phyloP scores from a whole-genome alignment of 139 green algal species.

The Limnomonas spitsbergensis region DNA sequence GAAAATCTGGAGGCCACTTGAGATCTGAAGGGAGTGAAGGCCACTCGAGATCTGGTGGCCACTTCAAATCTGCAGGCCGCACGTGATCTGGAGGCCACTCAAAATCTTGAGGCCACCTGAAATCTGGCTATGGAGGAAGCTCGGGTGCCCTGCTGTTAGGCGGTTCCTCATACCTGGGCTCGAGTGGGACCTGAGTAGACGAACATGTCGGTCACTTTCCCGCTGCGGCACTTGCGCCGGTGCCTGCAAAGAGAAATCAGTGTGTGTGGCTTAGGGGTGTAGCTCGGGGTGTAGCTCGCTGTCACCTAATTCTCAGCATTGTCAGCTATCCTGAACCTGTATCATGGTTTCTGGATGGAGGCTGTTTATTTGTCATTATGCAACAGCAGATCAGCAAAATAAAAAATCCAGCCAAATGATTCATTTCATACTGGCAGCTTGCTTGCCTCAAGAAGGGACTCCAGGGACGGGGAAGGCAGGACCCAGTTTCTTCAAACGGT shows the following conservation, averaged over 20 bases:
- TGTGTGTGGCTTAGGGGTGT: background rate
- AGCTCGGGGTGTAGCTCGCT: background rate
- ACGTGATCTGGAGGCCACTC: background rate
- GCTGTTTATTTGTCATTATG: background rate
- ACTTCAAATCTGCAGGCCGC: background rate
- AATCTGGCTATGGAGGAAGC: background rate
- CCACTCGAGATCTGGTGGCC: background rate
- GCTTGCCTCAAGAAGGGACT: too few species aligned
- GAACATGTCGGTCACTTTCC: constrained; percentile 3
- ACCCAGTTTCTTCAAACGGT: too few species aligned
- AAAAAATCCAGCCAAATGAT: too few species aligned
- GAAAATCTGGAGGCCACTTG: background rate
- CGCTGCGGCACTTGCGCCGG: background rate
- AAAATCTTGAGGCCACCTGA: background rate
- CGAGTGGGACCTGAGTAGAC: constrained; percentile 6
- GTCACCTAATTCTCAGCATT: background rate
- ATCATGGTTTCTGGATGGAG: background rate
- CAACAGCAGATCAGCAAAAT: too few species aligned
- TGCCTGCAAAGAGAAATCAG: background rate
- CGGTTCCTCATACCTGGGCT: background rate
- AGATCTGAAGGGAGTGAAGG: background rate
- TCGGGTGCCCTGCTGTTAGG: background rate
- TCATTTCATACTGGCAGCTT: too few species aligned
- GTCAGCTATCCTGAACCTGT: background rate
- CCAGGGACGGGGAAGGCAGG: too few species aligned